Conservation (phyloP, 2,329 filamentous ascomycete genomes). For the Neofusicoccum parvum region DNA sequence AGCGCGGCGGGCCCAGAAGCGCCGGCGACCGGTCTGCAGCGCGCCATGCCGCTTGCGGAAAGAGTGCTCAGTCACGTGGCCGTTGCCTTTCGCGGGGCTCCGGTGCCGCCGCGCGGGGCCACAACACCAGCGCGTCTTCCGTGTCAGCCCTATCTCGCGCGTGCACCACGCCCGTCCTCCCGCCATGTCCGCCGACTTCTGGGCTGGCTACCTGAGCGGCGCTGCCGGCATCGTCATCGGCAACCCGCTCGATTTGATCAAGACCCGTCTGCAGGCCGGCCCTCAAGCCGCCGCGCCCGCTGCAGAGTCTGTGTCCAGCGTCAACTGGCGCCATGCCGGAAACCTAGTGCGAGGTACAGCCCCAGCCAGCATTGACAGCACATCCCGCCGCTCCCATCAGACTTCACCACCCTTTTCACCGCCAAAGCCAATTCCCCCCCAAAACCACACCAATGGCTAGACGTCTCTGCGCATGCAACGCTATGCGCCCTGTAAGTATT, state of each 20-base stretch:
- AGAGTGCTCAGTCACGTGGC: not conserved
- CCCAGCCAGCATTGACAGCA: not conserved
- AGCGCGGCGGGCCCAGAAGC: not conserved
- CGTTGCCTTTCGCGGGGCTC: not conserved
- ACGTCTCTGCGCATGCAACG: no score
- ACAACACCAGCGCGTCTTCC: no score
- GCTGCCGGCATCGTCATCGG: conserved; percentile 84
- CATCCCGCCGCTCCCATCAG: not conserved
- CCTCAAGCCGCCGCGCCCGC: conserved; percentile 16
- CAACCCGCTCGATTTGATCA: conserved; percentile 80
- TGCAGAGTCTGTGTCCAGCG: not conserved
- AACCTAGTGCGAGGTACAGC: conserved; percentile 23
- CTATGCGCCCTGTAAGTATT: no score
- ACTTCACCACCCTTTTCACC: not conserved
- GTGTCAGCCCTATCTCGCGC: not conserved
- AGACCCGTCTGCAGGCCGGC: conserved; percentile 78
- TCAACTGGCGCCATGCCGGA: conserved; percentile 21
- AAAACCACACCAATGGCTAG: no score
- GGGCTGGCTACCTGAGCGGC: conserved; percentile 88
- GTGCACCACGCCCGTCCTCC: not conserved
- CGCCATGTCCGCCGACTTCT: conserved; percentile 84
- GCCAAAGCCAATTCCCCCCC: no score
- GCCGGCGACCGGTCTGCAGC: not conserved
- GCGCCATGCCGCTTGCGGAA: not conserved
- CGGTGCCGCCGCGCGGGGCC: not conserved